Percentiles rank a stretch among this genome's conserved stretches.
Evolutionary conservation across 768 basidiomycete genomes (phyloP).

Genomic region (Wakefieldia striispora): DNA sequence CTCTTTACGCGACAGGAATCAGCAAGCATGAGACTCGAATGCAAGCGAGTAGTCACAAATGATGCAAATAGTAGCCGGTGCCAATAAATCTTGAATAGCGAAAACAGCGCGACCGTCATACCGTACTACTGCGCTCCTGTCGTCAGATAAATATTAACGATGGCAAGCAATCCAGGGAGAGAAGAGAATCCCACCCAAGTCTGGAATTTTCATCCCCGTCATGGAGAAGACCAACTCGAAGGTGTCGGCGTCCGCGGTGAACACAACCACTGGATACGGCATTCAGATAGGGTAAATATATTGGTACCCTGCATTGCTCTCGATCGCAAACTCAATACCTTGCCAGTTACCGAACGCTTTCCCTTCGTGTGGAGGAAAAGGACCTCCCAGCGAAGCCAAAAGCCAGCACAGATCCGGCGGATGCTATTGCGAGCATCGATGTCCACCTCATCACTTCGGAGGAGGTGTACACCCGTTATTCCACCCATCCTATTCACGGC

Average conservation of each 20-base stretch:
- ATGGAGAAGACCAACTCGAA: conserved; percentile 21
- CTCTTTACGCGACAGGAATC: not conserved
- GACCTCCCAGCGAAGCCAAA: conserved; percentile 16
- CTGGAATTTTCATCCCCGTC: not conserved
- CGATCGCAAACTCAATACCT: not conserved
- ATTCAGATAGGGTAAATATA: conserved; percentile 30
- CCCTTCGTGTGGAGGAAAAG: conserved; percentile 39
- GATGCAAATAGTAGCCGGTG: too few relatives aligned
- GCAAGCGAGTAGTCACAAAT: too few relatives aligned
- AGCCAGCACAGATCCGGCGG: conserved; percentile 30
- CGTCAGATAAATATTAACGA: too few relatives aligned
- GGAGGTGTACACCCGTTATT: conserved; percentile 44
- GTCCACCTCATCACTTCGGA: conserved; percentile 44
- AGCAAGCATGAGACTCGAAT: too few relatives aligned
- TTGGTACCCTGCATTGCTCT: not conserved
- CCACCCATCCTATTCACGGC: conserved; percentile 41
- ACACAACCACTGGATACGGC: conserved; percentile 21
- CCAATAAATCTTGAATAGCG: conserved; percentile 13
- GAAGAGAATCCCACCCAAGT: too few relatives aligned
- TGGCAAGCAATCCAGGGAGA: not conserved
- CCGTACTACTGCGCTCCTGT: not conserved
- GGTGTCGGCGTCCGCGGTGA: conserved; percentile 11
- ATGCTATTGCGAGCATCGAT: conserved; percentile 44
- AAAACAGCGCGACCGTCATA: conserved; percentile 21
- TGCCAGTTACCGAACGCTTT: conserved; percentile 41